Evolutionary conservation across 192 early-diverging fungal genomes (phyloP), one percentile per base, ranked within the genome.

Genomic region (Coemansia sp.): DNA sequence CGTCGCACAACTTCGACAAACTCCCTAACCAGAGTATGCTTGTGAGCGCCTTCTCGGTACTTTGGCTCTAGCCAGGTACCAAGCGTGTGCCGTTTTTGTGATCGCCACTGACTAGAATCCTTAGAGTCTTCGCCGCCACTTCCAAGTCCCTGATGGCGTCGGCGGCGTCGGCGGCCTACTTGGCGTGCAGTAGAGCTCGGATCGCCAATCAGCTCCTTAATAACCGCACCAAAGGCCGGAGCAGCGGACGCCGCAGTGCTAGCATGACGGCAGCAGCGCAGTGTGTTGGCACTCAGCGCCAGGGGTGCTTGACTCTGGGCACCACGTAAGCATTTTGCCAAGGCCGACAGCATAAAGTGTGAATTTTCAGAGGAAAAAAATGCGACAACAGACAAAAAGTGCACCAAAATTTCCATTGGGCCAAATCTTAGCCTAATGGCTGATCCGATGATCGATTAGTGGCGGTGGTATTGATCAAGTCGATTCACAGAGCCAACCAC

Each of bases 11-110:
- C 38, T 2, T 61, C 3, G 20, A 69, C 50, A 34, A 79, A 48
- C 50, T 79, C 68, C 26, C 72, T 72, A 16, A 79, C 58, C 56
- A 79, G 50, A n/a, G 65, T 59, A 38, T 78, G 66, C n/a, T 63
- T 59, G 21, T 43, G 70, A 3, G 23, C 48, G 25, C 13, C 25
- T 26, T 52, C 25, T 23, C 25, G 48, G 23, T 14, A 52, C 25
- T 26, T 52, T 21, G 25, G 23, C 12, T 52, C 48, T 10, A 52
- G 8, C 48, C 48, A 26, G 25, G 48, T 26, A 13, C 23, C 48
- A 7, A 52, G 48, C 9, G 21, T 23, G 0, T 52, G 21, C 26
- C 48, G 48, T 16, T 26, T 52, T 13, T 52, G 48, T 4, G 48
- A 26, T 25, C 48, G 48, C 48, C 48, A 52, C 21, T 52, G 23